These are phyloP conservation scores for Saccharomycopsis sp. DNA, from an alignment of 805 yeast genomes.

Conservation along the genomic window DNA sequence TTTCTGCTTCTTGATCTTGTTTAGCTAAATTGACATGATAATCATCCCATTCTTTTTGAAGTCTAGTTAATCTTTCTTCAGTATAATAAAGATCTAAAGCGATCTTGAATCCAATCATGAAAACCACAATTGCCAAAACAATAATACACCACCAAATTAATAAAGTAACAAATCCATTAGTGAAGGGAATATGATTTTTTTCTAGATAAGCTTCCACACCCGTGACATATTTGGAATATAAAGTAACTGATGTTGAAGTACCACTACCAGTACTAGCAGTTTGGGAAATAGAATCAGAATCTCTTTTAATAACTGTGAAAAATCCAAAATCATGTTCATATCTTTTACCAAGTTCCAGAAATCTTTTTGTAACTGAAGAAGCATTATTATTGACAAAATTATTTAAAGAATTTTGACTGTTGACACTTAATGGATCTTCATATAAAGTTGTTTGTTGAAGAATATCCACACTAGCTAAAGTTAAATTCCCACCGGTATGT, in stretches of 20 bases:
- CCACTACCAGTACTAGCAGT: not conserved
- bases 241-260: constrained; percentile 4
- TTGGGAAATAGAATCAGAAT: not conserved
- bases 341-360: constrained; percentile 1
- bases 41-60: constrained; percentile 9
- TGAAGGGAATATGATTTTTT: constrained; percentile 22
- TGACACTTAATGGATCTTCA: constrained; percentile 7
- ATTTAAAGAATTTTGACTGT: not conserved
- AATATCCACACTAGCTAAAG: constrained; percentile 16
- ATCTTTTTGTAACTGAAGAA: not conserved
- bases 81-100: constrained; percentile 20
- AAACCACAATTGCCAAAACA: constrained; percentile 19
- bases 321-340: not conserved
- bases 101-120: constrained; percentile 21
- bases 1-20: not conserved
- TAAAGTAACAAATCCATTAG: constrained; percentile 25
- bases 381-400: not conserved
- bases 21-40: too few species aligned
- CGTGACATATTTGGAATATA: constrained; percentile 19
- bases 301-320: constrained; percentile 1
- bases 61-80: constrained; percentile 7
- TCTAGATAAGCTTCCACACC: constrained; percentile 24
- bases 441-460: constrained; percentile 17
- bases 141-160: constrained; percentile 25
- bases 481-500: constrained; percentile 24